Evolutionary conservation across 1,139 yeast genomes (phyloP), one percentile per base, ranked within the genome.

Genomic region (Pichia kudriavzevii): DNA sequence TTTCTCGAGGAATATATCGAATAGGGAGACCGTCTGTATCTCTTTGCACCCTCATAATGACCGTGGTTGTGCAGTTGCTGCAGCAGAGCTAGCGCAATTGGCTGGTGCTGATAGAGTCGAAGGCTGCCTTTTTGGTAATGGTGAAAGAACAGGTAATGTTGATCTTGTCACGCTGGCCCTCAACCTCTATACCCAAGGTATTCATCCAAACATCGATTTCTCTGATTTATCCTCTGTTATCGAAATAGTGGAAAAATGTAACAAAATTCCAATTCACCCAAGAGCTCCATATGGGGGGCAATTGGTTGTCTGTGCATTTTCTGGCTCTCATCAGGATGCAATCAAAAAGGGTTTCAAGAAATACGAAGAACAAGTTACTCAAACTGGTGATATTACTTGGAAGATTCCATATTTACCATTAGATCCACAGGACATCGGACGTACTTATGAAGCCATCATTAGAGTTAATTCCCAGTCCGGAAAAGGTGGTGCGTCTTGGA

Each of bases 401-500:
- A 74, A 75, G 53, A 74, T 91, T 46, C 98, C 98, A 31, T 91
- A 91, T 65, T 71, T 91, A 54, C 97, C 98, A 41, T 72, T 91
- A 61, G 98, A 91, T 62, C 98, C 98, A 49, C 73, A 79, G 58
- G 97, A 91, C 60, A 81, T 91, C 51, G 97, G 97, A 41, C 79
- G 97, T 64, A 88, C 84, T 39, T 91, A 91, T 63, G 97, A 91
- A 65, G 97, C 97, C 30, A 94, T 91, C 46, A 91, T 91, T 55
- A 77, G 98, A 61, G 97, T 91, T 61, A 91, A 91, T 67, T 87
- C 96, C 9, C 97, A 91, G 67, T 81, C 94, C 19, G 98, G 98
- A 55, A 91, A 91, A 65, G 97, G 97, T 56, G 97, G 97, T 57
- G 94, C 97, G 20, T 94, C 97, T 21, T 91, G 97, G 96, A 82